Percentiles rank a stretch among this genome's conserved stretches.
Conservation (phyloP, 768 basidiomycete species). For the Dioszegia hungarica region DNA sequence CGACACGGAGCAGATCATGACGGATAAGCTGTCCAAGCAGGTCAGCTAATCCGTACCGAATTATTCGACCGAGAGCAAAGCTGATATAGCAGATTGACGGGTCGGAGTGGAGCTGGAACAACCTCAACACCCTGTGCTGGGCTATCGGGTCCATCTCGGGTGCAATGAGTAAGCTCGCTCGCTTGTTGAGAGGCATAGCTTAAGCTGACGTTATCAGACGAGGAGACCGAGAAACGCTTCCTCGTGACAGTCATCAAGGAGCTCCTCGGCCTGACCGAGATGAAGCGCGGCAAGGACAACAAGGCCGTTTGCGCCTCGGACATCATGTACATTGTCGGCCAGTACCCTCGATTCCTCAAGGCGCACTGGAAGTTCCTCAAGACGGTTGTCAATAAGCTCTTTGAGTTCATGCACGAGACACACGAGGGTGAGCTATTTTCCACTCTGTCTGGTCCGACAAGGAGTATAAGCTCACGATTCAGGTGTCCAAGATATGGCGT, state of each 20-base stretch:
- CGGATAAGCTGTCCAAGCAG: conserved; percentile 94
- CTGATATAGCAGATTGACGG: conserved; percentile 61
- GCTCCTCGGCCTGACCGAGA: conserved; percentile 91
- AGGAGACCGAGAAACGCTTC: conserved; percentile 98
- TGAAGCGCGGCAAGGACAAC: conserved; percentile 99
- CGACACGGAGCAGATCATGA: conserved; percentile 95
- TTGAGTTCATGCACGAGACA: conserved; percentile 99
- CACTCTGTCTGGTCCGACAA: not conserved
- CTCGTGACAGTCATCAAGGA: conserved; percentile 99
- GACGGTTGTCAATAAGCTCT: conserved; percentile 98
- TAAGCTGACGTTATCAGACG: conserved; percentile 57
- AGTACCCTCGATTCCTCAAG: conserved; percentile 98
- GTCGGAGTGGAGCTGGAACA: conserved; percentile 99
- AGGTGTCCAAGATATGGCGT: conserved; percentile 99
- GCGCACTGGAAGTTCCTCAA: conserved; percentile 99
- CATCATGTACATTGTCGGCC: conserved; percentile 87
- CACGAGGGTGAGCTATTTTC: conserved; percentile 87
- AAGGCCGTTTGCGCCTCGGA: conserved; percentile 80
- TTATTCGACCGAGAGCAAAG: not conserved
- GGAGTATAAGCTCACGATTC: conserved; percentile 5
- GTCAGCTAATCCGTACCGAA: conserved; percentile 48
- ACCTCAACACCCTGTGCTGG: conserved; percentile 98
- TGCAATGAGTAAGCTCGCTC: conserved; percentile 78
- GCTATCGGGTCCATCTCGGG: conserved; percentile 98
- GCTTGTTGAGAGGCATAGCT: not conserved